Evolutionary conservation across 176 grass and related monocot genomes (phyloP).

Genomic region (Aechmea fasciata): DNA sequence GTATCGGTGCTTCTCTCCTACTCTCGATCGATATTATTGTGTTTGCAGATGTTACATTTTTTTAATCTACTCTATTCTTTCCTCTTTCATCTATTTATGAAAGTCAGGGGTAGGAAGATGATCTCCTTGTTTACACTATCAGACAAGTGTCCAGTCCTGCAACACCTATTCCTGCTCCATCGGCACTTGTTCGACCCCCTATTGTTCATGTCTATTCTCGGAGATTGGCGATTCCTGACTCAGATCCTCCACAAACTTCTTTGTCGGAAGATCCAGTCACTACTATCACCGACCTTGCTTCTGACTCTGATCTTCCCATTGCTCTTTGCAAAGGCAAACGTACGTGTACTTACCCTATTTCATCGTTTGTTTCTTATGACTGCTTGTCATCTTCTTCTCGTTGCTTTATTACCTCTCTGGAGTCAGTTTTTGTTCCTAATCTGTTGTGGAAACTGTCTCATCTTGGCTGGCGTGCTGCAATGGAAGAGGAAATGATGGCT

Average conservation of each 20-base stretch:
- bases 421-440: not conserved
- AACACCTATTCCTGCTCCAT: not conserved
- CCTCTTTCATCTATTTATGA: not conserved
- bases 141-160: not conserved
- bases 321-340: constrained; percentile 3
- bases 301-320: not conserved
- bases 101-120: not conserved
- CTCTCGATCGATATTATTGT: not conserved
- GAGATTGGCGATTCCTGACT: not conserved
- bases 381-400: not conserved
- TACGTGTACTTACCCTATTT: not conserved
- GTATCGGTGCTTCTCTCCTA: not conserved
- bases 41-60: not conserved
- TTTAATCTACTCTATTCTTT: not conserved
- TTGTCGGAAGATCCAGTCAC: not conserved
- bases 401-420: not conserved
- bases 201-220: not conserved
- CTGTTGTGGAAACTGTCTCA: not conserved
- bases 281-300: no score
- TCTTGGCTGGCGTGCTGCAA: not conserved
- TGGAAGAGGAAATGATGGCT: not conserved
- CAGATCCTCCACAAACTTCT: not conserved
- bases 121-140: not conserved
- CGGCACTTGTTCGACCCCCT: not conserved
- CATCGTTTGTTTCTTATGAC: not conserved